A percentile compares a stretch with the other conserved stretches of the same genome.
Conservation (phyloP, 176 grass and related monocot genomes). For the Avena insularis region DNA sequence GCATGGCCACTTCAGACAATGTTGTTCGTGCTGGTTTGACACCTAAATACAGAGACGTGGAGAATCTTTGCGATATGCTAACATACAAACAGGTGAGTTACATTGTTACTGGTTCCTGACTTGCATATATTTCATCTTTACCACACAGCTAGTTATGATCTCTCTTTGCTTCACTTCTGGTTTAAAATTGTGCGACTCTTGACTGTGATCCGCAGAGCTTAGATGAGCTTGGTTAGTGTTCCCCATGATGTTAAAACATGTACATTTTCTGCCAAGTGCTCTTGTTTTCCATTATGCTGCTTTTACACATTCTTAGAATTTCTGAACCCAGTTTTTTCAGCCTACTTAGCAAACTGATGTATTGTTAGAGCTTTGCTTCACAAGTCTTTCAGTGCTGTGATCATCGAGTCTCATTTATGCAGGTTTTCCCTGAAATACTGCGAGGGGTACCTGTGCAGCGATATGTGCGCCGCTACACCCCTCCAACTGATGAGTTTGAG, state of each 20-base stretch:
- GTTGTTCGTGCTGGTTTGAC: constrained; percentile 93
- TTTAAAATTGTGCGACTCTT: not conserved
- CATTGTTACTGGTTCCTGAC: not conserved
- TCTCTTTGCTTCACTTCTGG: not conserved
- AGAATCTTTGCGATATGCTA: constrained; percentile 88
- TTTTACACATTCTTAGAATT: not conserved
- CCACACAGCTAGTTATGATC: not conserved
- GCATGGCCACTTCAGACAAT: constrained; percentile 93
- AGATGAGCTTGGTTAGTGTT: not conserved
- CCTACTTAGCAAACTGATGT: not conserved
- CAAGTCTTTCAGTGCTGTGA: not conserved
- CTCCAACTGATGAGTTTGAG: constrained; percentile 90
- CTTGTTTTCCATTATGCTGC: not conserved
- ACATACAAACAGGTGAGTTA: constrained; percentile 83
- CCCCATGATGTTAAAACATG: constrained; percentile 5
- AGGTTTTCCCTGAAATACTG: constrained; percentile 80
- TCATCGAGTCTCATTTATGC: not conserved
- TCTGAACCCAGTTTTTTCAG: not conserved
- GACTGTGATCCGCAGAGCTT: not conserved
- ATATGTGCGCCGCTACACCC: constrained; percentile 70
- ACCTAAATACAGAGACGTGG: constrained; percentile 85
- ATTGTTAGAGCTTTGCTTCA: not conserved
- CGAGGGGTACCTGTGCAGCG: constrained; percentile 53
- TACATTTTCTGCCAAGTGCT: not conserved
- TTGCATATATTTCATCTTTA: constrained; percentile 23